Evolutionary conservation across 73 alveolate genomes (phyloP), one percentile per base, ranked within the genome.

Genomic region (Uronychia setigera): DNA sequence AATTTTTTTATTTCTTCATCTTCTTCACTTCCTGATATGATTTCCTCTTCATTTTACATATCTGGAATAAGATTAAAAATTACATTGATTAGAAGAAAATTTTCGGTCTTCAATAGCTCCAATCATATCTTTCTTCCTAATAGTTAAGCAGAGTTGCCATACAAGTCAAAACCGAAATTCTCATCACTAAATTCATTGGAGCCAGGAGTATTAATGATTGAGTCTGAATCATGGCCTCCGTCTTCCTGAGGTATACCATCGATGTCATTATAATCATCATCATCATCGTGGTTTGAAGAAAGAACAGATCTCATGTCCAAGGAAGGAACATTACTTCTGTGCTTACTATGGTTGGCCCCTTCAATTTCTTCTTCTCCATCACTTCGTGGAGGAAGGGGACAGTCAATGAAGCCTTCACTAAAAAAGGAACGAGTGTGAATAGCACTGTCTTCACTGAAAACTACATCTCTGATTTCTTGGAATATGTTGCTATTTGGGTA

Each of bases 371-470:
- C n/a, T 19, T 46, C 67, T 46, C 19, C 5, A 11, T 46, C n/a
- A 46, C n/a, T n/a, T n/a, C 5, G 19, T 5, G 67, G 67, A 46
- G 67, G 19, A 46, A 46, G 67, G 19, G 67, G 67, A 46, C 67
- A 46, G 19, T 46, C 67, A 46, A 46, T 46, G 67, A 46, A 46
- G 19, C 67, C 67, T 46, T 46, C 67, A 46, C 67, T 46, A 19
- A 46, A 46, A 19, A 46, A 46, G 67, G 67, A 46, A 5, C 67
- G 5, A 5, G 67, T 46, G 67, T 46, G 67, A 46, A 46, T 46
- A 46, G 67, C 67, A 46, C 67, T 46, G 67, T 46, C 67, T 46
- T 46, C 67, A 46, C 67, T 46, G 67, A 46, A 46, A 11, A 46
- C 67, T 19, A 46, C 19, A 46, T 46, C 67, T 46, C 67, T 46